phyloP scores from a whole-genome alignment of 495 filamentous ascomycete species.

The Xylaria sp. region DNA sequence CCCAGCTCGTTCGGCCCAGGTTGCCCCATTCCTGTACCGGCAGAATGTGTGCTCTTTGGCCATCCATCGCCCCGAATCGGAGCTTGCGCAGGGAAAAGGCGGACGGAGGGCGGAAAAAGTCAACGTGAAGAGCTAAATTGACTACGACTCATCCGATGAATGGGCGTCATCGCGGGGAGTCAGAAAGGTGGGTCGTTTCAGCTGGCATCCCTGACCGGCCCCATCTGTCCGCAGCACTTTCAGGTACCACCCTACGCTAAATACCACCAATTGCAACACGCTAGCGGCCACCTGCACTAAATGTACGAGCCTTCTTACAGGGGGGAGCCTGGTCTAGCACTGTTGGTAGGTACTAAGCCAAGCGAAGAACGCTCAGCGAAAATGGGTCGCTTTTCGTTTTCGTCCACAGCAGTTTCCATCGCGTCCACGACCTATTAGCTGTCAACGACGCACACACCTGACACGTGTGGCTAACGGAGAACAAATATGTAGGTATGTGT shows the following conservation, averaged over 20 bases:
- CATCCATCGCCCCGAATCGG: slow-evolving; percentile 38
- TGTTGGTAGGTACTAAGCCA: too few relatives aligned
- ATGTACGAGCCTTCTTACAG: too few relatives aligned
- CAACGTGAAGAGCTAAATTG: slow-evolving; percentile 8
- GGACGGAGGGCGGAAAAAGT: slow-evolving; percentile 24
- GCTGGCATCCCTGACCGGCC: not conserved
- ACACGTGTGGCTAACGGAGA: too few relatives aligned
- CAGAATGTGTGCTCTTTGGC: slow-evolving; percentile 23
- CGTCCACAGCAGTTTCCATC: too few relatives aligned
- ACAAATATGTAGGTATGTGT: too few relatives aligned
- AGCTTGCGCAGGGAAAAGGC: slow-evolving; percentile 30
- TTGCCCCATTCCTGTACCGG: slow-evolving; percentile 15
- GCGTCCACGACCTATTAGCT: too few relatives aligned
- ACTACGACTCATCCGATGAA: slow-evolving; percentile 17
- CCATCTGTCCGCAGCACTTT: not conserved
- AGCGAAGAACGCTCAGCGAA: too few relatives aligned
- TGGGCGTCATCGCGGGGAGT: slow-evolving; percentile 23
- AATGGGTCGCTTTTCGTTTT: too few relatives aligned
- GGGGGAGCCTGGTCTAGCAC: too few relatives aligned
- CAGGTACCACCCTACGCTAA: not conserved
- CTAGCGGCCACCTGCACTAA: not conserved
- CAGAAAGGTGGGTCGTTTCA: slow-evolving; percentile 11
- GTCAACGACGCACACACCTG: too few relatives aligned
- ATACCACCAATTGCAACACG: not conserved
- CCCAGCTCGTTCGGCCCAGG: slow-evolving; percentile 10